Conservation (phyloP, 306 rosid species). For the Dalbergia cochinchinensis region DNA sequence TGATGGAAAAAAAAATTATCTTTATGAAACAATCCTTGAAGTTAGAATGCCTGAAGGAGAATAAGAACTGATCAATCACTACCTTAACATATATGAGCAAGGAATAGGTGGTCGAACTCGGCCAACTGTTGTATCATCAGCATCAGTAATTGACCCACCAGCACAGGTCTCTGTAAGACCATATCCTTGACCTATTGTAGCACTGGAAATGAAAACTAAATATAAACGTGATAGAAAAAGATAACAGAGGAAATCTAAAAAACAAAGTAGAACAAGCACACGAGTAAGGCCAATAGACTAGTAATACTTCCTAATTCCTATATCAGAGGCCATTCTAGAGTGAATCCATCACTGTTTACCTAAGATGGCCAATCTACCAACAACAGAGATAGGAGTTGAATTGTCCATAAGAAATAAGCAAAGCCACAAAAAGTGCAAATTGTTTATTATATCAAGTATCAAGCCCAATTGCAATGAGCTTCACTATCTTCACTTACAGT, state of each 20-base stretch:
- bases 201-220: constrained; percentile 62
- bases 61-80: constrained; percentile 32
- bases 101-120: constrained; percentile 99
- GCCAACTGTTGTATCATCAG: constrained; percentile 87
- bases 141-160: constrained; percentile 92
- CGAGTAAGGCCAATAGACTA: constrained; percentile 11
- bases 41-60: constrained; percentile 22
- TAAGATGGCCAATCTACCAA: constrained; percentile 13
- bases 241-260: constrained; percentile 5
- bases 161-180: constrained; percentile 99
- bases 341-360: constrained; percentile 7
- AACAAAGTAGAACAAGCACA: constrained; percentile 10
- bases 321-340: constrained; percentile 15
- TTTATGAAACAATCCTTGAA: background rate
- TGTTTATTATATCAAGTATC: constrained; percentile 29
- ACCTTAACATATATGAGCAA: constrained; percentile 91
- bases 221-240: constrained; percentile 33
- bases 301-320: background rate
- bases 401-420: constrained; percentile 38
- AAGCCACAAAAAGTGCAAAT: constrained; percentile 12
- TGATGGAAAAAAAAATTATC: background rate
- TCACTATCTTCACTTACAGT: constrained; percentile 17
- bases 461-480: constrained; percentile 21
- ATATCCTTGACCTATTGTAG: constrained; percentile 96
- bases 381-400: constrained; percentile 11